Percentiles rank a stretch among this genome's conserved stretches.
Conservation (phyloP, 2,329 filamentous ascomycete species). For the Scolecobasidium constrictum region DNA sequence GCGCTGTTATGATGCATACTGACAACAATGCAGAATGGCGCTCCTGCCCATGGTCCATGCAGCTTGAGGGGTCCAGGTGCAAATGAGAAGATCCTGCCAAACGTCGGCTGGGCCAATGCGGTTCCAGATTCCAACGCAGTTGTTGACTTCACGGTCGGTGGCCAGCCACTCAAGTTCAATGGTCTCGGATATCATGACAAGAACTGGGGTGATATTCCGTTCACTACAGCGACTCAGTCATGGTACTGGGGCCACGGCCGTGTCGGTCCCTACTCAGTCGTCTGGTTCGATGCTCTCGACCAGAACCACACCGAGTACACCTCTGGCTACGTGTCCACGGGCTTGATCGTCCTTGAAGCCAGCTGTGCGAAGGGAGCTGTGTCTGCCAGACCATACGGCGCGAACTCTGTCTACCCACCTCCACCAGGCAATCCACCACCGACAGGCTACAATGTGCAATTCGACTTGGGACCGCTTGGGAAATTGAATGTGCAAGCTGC, state of each 20-base stretch:
- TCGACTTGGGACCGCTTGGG: neutral
- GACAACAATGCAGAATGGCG: neutral
- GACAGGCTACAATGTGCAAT: neutral
- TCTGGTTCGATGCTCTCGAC: slow-evolving; percentile 30
- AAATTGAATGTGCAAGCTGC: neutral
- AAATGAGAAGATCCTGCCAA: slow-evolving; percentile 18
- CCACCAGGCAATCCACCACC: neutral
- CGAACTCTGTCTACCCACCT: neutral
- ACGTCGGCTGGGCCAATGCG: slow-evolving; percentile 29
- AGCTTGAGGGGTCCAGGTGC: slow-evolving; percentile 12
- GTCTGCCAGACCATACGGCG: neutral
- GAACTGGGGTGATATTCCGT: slow-evolving; percentile 33
- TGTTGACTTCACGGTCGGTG: slow-evolving; percentile 21
- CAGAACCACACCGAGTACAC: neutral
- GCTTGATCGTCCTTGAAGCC: neutral
- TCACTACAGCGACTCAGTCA: slow-evolving; percentile 14
- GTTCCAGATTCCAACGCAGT: slow-evolving; percentile 23
- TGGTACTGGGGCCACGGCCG: slow-evolving; percentile 35
- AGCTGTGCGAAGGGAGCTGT: neutral
- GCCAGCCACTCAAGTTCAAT: slow-evolving; percentile 21
- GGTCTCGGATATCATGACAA: slow-evolving; percentile 37
- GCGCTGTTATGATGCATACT: neutral
- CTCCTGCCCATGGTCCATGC: slow-evolving; percentile 17
- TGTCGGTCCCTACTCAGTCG: slow-evolving; percentile 31
- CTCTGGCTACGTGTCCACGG: neutral